Conservation (phyloP, 2,329 filamentous ascomycete species). For the Dothideomycetes sp. region DNA sequence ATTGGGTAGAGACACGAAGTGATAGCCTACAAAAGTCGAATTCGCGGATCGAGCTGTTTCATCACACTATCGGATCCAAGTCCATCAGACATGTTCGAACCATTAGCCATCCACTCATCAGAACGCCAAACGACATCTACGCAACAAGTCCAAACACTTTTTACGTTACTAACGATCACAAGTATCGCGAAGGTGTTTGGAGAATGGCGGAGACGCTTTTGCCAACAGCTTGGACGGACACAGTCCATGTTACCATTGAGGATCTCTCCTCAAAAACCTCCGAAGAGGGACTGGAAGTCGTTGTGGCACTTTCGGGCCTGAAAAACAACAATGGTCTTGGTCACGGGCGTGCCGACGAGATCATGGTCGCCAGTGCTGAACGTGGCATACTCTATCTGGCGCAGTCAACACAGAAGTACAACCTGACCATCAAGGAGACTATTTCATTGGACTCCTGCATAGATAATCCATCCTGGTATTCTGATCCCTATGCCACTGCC, state of each 20-base stretch:
- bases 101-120: conserved; percentile 44
- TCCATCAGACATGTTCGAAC: conserved; percentile 42
- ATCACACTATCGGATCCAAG: conserved; percentile 39
- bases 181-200: conserved; percentile 40
- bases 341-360: conserved; percentile 29
- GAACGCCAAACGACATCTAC: conserved; percentile 51
- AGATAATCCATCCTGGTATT: conserved; percentile 53
- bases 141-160: conserved; percentile 40
- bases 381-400: conserved; percentile 42
- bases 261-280: not conserved
- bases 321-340: conserved; percentile 51
- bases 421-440: conserved; percentile 34
- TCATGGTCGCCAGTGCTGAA: conserved; percentile 31
- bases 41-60: conserved; percentile 51
- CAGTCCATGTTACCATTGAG: conserved; percentile 14
- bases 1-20: conserved; percentile 23
- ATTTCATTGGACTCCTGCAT: conserved; percentile 38
- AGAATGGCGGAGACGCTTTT: conserved; percentile 41
- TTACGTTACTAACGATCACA: conserved; percentile 54
- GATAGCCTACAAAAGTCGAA: conserved; percentile 18
- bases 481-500: conserved; percentile 41
- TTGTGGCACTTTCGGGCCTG: conserved; percentile 36
- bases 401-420: conserved; percentile 12
- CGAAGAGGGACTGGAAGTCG: conserved; percentile 31
- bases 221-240: conserved; percentile 30